Evolutionary conservation across 2,329 filamentous ascomycete genomes (phyloP), one percentile per base, ranked within the genome.

Genomic region (Polychaeton citri): DNA sequence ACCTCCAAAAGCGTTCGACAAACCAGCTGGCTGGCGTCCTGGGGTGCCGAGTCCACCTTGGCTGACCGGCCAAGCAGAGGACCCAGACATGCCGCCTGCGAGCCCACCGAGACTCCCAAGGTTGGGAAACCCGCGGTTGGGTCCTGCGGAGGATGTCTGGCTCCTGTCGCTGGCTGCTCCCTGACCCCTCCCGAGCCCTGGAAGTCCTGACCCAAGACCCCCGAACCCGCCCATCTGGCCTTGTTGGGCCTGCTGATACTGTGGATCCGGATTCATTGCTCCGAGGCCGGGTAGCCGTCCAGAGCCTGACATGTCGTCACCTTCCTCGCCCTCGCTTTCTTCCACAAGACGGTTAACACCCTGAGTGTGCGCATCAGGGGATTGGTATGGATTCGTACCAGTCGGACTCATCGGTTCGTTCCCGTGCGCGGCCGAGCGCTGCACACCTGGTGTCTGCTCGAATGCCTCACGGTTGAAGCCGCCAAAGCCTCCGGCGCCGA

Each of bases 341-440:
- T 76, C 71, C 13, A 73, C 72, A 33, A 47, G 39, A 18, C 46
- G 46, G 33, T 83, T 76, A 4, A 65, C 66, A 31, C 76, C 76
- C 18, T 86, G 81, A 24, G 79, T 28, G 15, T 28, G 24, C 12
- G 24, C 81, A 6, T 81, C 76, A 2, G 90, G 90, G 56, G 88
- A 96, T 44, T 87, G 83, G 55, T 90, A 98, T 2, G 90, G 90
- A 53, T 98, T 98, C 3, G 90, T 96, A 51, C 93, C 84, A 0
- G 87, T 90, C 8, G 90, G 90, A 55, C 88, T 96, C 52, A 84
- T 74, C 0, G 82, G 80, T 39, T 85, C 82, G 44, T 78, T 52
- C 18, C 53, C 57, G 38, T 62, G 59, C 35, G 64, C 61, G 34
- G 61, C 64, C 18, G 43, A 44, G 36, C 58, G 57, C 34, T 61